Percentiles rank a stretch among this genome's conserved stretches.
Evolutionary conservation across 768 basidiomycete genomes (phyloP).

Genomic region (Podaxis carcinomalis): DNA sequence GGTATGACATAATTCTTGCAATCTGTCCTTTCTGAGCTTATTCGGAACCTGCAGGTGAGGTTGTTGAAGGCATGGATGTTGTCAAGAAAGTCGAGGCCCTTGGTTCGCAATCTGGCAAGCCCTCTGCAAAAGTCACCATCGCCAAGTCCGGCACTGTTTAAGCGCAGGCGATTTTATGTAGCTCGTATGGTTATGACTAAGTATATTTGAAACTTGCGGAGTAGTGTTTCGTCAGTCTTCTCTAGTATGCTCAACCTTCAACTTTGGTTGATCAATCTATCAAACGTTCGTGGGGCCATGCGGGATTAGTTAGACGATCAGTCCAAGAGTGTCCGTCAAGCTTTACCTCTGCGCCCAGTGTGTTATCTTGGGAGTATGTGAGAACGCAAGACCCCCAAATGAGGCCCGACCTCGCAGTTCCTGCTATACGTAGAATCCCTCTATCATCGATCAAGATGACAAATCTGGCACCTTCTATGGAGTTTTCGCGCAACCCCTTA

Average conservation of each 20-base stretch:
- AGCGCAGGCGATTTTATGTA: not conserved
- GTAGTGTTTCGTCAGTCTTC: no score
- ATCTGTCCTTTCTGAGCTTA: not conserved
- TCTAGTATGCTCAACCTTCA: no score
- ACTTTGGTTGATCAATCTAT: no score
- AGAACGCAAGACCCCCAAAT: no score
- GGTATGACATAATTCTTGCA: conserved; percentile 38
- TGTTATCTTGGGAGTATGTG: no score
- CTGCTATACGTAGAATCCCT: not conserved
- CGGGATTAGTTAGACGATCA: no score
- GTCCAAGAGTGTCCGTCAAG: no score
- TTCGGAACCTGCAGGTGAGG: conserved; percentile 41
- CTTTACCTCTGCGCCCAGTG: no score
- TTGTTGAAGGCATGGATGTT: conserved; percentile 58
- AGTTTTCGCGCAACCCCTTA: not conserved
- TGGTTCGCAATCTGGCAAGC: conserved; percentile 36
- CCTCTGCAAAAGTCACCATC: conserved; percentile 48
- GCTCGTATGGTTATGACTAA: not conserved
- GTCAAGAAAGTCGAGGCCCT: conserved; percentile 40
- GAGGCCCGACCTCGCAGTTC: not conserved
- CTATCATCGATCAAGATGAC: not conserved
- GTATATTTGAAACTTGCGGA: not conserved
- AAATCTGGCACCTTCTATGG: not conserved
- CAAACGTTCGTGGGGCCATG: no score
- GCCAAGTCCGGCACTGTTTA: conserved; percentile 46